These are phyloP conservation scores for Ogataea corticis DNA, from an alignment of 805 yeast species.

Conservation along the genomic window DNA sequence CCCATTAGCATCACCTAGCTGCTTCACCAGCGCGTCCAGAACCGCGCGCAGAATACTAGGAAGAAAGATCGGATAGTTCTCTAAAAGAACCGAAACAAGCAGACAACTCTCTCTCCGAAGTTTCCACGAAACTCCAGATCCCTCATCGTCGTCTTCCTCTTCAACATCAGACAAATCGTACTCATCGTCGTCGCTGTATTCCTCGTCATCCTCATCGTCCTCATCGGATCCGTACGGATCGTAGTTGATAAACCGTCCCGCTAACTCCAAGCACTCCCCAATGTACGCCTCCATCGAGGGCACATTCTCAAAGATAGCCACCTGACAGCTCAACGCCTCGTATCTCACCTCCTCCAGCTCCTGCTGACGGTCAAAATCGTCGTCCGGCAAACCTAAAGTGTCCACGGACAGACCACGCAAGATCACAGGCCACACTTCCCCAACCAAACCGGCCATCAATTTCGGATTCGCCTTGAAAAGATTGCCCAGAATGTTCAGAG, in stretches of 20 bases:
- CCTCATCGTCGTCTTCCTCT: constrained; percentile 48
- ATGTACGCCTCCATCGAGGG: constrained; percentile 34
- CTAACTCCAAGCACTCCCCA: constrained; percentile 31
- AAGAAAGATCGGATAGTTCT: constrained; percentile 38
- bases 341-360: constrained; percentile 43
- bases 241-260: constrained; percentile 38
- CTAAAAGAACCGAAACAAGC: constrained; percentile 41
- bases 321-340: constrained; percentile 45
- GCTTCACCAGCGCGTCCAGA: constrained; percentile 35
- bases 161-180: constrained; percentile 40
- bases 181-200: constrained; percentile 39
- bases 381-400: constrained; percentile 28
- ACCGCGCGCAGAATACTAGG: constrained; percentile 35
- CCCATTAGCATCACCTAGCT: constrained; percentile 45
- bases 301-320: constrained; percentile 40
- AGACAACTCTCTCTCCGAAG: constrained; percentile 54
- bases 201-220: constrained; percentile 31
- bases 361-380: constrained; percentile 36
- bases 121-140: constrained; percentile 54
- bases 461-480: constrained; percentile 31
- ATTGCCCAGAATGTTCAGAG: constrained; percentile 19
- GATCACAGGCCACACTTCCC: constrained; percentile 15
- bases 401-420: constrained; percentile 16
- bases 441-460: constrained; percentile 20
- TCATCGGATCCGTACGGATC: constrained; percentile 46